phyloP scores from a whole-genome alignment of 2,329 filamentous ascomycete genomes.

The Phaeosphaeria sp. region DNA sequence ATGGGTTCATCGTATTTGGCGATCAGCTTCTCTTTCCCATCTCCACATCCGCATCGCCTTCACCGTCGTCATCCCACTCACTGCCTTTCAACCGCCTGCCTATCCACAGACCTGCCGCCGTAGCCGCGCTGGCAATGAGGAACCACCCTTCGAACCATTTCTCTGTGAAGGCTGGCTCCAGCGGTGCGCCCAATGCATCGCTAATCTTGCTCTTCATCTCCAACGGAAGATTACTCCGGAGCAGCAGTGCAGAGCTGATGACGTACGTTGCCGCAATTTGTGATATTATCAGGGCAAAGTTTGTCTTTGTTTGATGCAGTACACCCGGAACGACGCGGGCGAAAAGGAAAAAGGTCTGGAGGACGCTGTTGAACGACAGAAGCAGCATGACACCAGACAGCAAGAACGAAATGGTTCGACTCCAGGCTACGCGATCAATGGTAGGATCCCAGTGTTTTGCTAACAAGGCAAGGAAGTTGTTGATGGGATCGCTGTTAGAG shows the following conservation, averaged over 20 bases:
- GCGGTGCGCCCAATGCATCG: constrained; percentile 76
- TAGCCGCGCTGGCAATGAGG: constrained; percentile 69
- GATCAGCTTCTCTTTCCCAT: constrained; percentile 71
- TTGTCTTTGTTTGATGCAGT: constrained; percentile 76
- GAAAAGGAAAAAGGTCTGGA: constrained; percentile 86
- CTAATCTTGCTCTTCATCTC: constrained; percentile 80
- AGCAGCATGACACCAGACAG: constrained; percentile 83
- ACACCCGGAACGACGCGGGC: constrained; percentile 74
- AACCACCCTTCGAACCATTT: constrained; percentile 92
- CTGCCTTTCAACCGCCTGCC: constrained; percentile 65
- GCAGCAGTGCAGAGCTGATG: constrained; percentile 77
- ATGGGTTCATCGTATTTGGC: neutral
- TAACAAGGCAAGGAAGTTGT: constrained; percentile 78
- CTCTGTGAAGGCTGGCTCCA: constrained; percentile 76
- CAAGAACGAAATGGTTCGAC: constrained; percentile 82
- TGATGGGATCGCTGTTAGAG: constrained; percentile 80
- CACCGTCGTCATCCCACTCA: constrained; percentile 48
- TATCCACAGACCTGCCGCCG: constrained; percentile 75
- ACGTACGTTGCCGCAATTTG: constrained; percentile 87
- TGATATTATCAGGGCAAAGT: constrained; percentile 77
- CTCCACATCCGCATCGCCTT: constrained; percentile 64
- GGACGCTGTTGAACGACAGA: constrained; percentile 78
- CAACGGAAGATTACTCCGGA: constrained; percentile 77
- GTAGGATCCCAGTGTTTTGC: constrained; percentile 84
- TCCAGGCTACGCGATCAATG: constrained; percentile 82